Evolutionary conservation across 306 rosid species (phyloP).

Genomic region (Pueraria montana): DNA sequence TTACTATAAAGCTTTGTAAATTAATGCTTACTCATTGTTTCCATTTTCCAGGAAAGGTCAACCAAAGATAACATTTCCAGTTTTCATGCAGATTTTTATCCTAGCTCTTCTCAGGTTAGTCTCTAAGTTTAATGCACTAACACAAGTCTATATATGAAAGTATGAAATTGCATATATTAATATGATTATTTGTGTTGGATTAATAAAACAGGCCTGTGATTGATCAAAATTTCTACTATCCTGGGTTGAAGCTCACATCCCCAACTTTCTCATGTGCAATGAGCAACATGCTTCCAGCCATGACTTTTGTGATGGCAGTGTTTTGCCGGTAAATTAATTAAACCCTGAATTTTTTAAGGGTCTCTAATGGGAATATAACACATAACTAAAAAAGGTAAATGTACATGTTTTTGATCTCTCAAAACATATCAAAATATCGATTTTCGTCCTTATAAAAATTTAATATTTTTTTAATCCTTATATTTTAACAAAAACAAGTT

Average conservation of each 20-base stretch:
- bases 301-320: constrained; percentile 95
- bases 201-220: constrained; percentile 76
- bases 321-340: constrained; percentile 66
- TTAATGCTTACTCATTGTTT: constrained; percentile 26
- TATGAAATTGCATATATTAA: neutral
- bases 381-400: neutral
- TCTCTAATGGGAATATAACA: neutral
- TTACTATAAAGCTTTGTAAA: neutral
- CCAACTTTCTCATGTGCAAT: constrained; percentile 96
- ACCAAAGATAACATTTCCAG: constrained; percentile 76
- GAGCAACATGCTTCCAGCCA: constrained; percentile 98
- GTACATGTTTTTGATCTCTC: neutral
- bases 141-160: neutral
- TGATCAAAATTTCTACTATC: constrained; percentile 94
- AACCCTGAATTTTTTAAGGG: neutral
- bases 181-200: constrained; percentile 36
- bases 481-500: too few species aligned
- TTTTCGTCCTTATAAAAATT: too few species aligned
- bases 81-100: constrained; percentile 77
- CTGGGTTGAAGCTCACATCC: constrained; percentile 86
- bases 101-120: constrained; percentile 91
- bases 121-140: neutral
- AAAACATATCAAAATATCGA: neutral
- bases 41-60: constrained; percentile 75
- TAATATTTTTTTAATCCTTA: too few species aligned